Base-by-base conservation (phyloP, 768 basidiomycete genomes). In the Mycena galopus region DNA sequence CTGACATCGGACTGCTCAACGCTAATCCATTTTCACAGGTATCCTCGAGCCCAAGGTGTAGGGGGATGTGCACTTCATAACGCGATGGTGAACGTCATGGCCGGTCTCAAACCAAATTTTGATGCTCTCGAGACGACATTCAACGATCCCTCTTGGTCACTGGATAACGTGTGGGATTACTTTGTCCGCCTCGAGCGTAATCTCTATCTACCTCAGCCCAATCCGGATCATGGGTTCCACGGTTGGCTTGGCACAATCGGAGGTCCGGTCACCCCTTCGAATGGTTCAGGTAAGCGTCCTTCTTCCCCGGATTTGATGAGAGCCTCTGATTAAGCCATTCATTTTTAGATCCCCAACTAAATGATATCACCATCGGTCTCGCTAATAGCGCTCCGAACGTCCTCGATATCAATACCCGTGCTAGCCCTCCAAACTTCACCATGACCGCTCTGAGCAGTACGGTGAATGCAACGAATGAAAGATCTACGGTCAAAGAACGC, bases 201-300 rank as follows among this genome's bases (percentile, higher is more conserved):
- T 68, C 57, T 68, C 37, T 60, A 68, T 68, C 56, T 68, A 44
- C 37, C 42, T 35, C 56, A 69, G 39, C 67, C 59, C 44, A 69
- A 69, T 61, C 58, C 67, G 27, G 42, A 69, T 23, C 67, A 69
- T 44, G 67, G 67, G 23, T 69, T 69, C 58, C 29, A 61, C 32
- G 67, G 67, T 33, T 69, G 67, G 67, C 23, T 69, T 29, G 50
- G 67, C 58, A 69, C 67, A 16, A 69, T 67, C 55, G 65, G 65
- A 21, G 51, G 51, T 33, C 65, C 65, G 21, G 51, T 56, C 39
- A 39, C 53, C 35, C 61, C 61, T 51, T 50, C 61, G 42, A 63
- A 63, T 51, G 61, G 61, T 35, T 51, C 61, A 50, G 61, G 61
- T 63, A 63, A 50, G 47, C 61, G 23, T 63, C 47, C 61, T 50